Evolutionary conservation across 2,329 filamentous ascomycete genomes (phyloP).

Genomic region (Cladosporium sp.): DNA sequence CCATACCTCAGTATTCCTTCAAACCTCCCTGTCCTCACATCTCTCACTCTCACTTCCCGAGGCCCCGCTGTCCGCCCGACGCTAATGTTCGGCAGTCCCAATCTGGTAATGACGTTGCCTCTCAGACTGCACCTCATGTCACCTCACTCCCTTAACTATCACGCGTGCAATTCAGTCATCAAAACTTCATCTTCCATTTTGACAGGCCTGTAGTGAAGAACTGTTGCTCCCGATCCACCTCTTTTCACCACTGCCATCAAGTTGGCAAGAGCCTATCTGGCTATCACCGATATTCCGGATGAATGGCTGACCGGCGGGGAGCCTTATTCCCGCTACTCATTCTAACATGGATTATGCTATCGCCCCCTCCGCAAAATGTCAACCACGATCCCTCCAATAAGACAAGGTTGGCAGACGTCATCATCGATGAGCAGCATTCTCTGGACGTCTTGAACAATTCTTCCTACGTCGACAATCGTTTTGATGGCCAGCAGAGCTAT

Average conservation of each 20-base stretch:
- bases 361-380: slow-evolving; percentile 29
- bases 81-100: background rate
- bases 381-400: slow-evolving; percentile 29
- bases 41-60: too few species aligned
- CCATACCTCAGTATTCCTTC: too few species aligned
- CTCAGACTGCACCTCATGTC: background rate
- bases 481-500: slow-evolving; percentile 1
- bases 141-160: background rate
- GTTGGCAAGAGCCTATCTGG: background rate
- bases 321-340: slow-evolving; percentile 46
- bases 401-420: slow-evolving; percentile 44
- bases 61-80: background rate
- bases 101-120: background rate
- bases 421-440: slow-evolving; percentile 48
- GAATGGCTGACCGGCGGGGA: slow-evolving; percentile 41
- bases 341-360: slow-evolving; percentile 51
- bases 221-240: too few species aligned
- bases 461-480: slow-evolving; percentile 38
- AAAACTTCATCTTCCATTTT: too few species aligned
- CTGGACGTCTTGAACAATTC: slow-evolving; percentile 49
- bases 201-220: too few species aligned
- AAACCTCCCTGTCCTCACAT: too few species aligned
- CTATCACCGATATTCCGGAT: slow-evolving; percentile 12
- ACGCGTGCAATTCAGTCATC: background rate
- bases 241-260: background rate